Conservation (phyloP, 768 basidiomycete genomes). For the Tubosaeta sp. region DNA sequence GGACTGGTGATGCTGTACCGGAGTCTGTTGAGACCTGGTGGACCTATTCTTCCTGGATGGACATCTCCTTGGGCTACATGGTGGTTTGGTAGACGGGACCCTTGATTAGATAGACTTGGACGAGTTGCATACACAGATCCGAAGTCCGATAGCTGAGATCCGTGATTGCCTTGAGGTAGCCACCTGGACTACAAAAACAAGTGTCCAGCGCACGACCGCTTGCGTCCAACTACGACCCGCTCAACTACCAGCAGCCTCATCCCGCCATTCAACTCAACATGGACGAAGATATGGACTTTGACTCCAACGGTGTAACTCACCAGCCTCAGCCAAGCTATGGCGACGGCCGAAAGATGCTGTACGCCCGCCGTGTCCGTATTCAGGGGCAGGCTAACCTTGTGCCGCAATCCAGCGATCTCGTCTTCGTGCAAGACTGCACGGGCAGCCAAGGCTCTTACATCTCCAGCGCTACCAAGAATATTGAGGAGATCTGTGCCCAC, state of each 20-base stretch:
- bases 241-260: background rate
- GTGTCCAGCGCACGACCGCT: constrained; percentile 13
- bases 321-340: constrained; percentile 35
- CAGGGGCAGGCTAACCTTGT: constrained; percentile 16
- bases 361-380: constrained; percentile 30
- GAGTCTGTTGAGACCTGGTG: constrained; percentile 61
- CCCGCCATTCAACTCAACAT: constrained; percentile 35
- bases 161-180: constrained; percentile 35
- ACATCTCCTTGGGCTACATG: constrained; percentile 60
- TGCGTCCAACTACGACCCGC: constrained; percentile 6
- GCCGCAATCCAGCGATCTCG: constrained; percentile 63
- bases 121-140: constrained; percentile 28
- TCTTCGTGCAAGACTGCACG: constrained; percentile 94
- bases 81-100: constrained; percentile 53
- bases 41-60: constrained; percentile 48
- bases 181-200: constrained; percentile 25
- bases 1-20: constrained; percentile 68
- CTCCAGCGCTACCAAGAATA: constrained; percentile 93
- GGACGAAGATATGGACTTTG: constrained; percentile 82
- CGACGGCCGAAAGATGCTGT: constrained; percentile 69
- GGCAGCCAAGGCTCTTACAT: constrained; percentile 90
- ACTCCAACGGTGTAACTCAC: constrained; percentile 34
- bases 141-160: constrained; percentile 33
- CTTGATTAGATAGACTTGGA: constrained; percentile 19
- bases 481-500: constrained; percentile 90